Evolutionary conservation across 805 yeast species (phyloP).

Genomic region (Metschnikowia lachancei): DNA sequence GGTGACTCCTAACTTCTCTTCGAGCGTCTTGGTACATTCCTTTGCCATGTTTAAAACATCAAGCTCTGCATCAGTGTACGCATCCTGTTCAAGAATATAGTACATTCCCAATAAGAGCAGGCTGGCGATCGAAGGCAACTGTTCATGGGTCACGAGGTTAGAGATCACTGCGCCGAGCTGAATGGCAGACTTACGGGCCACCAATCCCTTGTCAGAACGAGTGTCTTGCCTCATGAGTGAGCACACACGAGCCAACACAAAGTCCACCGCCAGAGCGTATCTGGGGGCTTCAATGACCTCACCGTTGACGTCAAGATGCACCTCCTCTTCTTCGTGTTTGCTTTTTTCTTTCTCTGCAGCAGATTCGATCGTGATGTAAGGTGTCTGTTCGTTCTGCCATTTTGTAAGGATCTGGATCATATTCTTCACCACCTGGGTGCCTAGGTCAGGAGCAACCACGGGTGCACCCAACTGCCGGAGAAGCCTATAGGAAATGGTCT

Average conservation of each 20-base stretch:
- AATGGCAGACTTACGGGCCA: conserved; percentile 65
- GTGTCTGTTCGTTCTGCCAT: conserved; percentile 54
- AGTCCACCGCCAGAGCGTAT: conserved; percentile 47
- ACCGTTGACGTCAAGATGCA: background rate
- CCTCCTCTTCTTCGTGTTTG: background rate
- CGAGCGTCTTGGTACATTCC: conserved; percentile 69
- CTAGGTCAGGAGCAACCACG: conserved; percentile 57
- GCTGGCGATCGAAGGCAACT: conserved; percentile 44
- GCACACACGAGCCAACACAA: conserved; percentile 63
- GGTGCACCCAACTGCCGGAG: conserved; percentile 86
- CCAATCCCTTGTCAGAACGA: conserved; percentile 49
- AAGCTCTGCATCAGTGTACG: conserved; percentile 44
- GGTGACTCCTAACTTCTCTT: conserved; percentile 66
- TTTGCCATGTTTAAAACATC: conserved; percentile 53
- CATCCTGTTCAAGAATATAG: conserved; percentile 47
- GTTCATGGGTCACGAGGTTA: conserved; percentile 46
- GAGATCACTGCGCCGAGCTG: conserved; percentile 66
- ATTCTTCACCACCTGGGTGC: conserved; percentile 63
- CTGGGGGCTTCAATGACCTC: background rate
- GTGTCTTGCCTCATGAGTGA: conserved; percentile 63
- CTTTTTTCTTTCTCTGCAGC: conserved; percentile 1
- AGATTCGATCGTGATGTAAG: conserved; percentile 24
- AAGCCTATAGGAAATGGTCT: conserved; percentile 61
- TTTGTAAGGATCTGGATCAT: conserved; percentile 55
- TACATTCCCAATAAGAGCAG: conserved; percentile 55